Evolutionary conservation across 345 rosid genomes (phyloP).

Genomic region (Sonneratia caseolaris): DNA sequence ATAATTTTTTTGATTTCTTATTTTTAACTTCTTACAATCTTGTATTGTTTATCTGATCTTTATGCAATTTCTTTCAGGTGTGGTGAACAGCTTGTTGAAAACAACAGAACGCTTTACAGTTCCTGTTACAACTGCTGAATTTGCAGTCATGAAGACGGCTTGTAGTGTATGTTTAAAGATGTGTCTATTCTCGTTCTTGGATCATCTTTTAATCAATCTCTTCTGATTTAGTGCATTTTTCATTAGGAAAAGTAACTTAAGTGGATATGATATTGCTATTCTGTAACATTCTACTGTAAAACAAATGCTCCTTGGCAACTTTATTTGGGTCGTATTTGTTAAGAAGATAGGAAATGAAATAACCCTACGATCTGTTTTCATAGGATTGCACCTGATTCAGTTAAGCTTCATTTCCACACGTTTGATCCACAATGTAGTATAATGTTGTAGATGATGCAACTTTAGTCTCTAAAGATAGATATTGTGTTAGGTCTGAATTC

Average conservation of each 20-base stretch:
- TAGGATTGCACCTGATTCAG: neutral
- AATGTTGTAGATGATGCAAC: neutral
- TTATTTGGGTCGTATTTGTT: no score
- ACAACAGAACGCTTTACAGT: constrained; percentile 50
- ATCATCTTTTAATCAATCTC: neutral
- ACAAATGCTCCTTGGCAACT: no score
- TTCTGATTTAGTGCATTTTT: neutral
- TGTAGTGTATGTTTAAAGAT: constrained; percentile 50
- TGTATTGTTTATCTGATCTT: neutral
- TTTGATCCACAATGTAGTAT: neutral
- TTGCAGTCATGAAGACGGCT: constrained; percentile 79
- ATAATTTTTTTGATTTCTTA: neutral
- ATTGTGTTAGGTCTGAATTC: neutral
- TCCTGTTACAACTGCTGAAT: constrained; percentile 72
- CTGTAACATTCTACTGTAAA: no score
- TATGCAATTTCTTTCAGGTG: constrained; percentile 38
- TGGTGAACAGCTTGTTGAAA: constrained; percentile 53
- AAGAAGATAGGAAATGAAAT: neutral
- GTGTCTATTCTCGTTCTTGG: neutral
- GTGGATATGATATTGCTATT: neutral
- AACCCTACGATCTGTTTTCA: neutral
- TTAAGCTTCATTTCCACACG: neutral
- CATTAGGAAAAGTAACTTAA: neutral
- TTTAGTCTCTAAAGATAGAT: neutral
- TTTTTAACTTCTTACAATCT: neutral